Conservation (phyloP, 306 rosid genomes). For the Dryas alaskensis region DNA sequence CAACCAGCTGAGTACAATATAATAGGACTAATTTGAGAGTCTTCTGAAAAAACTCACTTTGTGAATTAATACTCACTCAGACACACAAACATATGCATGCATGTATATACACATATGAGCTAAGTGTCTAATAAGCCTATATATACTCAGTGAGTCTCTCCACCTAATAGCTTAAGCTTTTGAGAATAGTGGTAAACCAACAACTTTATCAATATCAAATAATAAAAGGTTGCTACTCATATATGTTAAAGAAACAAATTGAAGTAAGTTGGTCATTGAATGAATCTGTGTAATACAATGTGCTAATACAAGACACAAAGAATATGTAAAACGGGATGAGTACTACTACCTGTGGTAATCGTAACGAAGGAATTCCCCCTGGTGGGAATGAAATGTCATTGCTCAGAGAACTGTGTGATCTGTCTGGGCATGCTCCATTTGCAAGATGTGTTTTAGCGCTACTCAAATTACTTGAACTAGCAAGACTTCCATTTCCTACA, state of each 20-base stretch:
- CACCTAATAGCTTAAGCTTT: too few relatives aligned
- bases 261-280: too few relatives aligned
- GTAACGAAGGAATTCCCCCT: conserved; percentile 74
- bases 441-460: conserved; percentile 58
- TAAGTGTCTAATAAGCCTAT: too few relatives aligned
- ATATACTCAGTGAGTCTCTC: neutral
- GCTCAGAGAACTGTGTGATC: conserved; percentile 48
- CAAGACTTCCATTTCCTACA: conserved; percentile 73
- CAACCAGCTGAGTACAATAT: neutral
- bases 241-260: too few relatives aligned
- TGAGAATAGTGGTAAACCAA: neutral
- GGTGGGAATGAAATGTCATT: conserved; percentile 69
- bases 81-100: neutral
- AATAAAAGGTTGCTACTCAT: too few relatives aligned
- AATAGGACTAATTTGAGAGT: neutral
- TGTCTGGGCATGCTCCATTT: conserved; percentile 75
- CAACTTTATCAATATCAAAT: too few relatives aligned
- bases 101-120: neutral
- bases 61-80: neutral
- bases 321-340: conserved; percentile 23
- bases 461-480: conserved; percentile 77
- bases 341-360: conserved; percentile 82
- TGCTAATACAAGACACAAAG: conserved; percentile 1
- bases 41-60: neutral
- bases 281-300: too few relatives aligned